phyloP scores from a whole-genome alignment of 108 stramenopile species.

The Nitzschia sp. region DNA sequence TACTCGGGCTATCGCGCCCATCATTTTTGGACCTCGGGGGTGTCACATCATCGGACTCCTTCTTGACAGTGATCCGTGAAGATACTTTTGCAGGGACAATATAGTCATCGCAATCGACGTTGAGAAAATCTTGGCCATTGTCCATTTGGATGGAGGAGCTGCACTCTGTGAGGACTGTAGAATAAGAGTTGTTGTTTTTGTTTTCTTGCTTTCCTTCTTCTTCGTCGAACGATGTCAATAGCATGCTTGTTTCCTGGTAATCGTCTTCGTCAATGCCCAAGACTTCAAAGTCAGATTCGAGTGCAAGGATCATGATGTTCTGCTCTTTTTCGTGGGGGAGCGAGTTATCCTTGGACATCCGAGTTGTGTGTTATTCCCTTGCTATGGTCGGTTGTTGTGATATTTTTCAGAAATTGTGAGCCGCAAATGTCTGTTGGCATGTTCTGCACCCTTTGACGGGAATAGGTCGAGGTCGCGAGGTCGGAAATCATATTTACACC shows the following conservation, averaged over 20 bases:
- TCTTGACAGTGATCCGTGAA: not conserved
- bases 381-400: too few species aligned
- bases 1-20: too few species aligned
- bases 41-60: not conserved
- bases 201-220: not conserved
- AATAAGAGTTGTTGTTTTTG: constrained; percentile 1
- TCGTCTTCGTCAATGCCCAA: constrained; percentile 22
- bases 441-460: too few species aligned
- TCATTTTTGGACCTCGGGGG: not conserved
- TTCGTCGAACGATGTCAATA: constrained; percentile 10
- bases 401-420: too few species aligned
- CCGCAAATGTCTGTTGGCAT: too few species aligned
- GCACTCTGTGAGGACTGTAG: not conserved
- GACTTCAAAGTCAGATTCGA: not conserved
- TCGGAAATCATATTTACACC: too few species aligned
- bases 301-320: not conserved
- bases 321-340: not conserved
- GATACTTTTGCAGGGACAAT: not conserved
- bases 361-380: too few species aligned
- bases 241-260: constrained; percentile 8
- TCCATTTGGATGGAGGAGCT: not conserved
- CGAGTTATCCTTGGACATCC: too few species aligned
- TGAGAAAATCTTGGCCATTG: not conserved
- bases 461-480: too few species aligned
- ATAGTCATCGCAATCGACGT: not conserved